Percentiles rank a stretch among this genome's conserved stretches.
phyloP scores from a whole-genome alignment of 371 early-diverging fungal species.

The Fennellomyces sp. region DNA sequence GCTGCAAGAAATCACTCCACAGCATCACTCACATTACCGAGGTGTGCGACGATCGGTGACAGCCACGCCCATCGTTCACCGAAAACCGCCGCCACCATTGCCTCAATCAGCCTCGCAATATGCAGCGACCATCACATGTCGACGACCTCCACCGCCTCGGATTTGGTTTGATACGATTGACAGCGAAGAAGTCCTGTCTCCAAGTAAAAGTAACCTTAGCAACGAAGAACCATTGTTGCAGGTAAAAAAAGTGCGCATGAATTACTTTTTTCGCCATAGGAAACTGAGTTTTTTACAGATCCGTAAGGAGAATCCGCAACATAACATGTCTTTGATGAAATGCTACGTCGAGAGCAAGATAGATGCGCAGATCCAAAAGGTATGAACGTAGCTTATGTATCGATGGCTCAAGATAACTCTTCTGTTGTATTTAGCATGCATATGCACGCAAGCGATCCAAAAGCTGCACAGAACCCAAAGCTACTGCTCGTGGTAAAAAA shows the following conservation, averaged over 20 bases:
- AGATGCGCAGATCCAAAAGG: constrained; percentile 25
- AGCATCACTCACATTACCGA: background rate
- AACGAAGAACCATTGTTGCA: background rate
- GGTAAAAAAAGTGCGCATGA: background rate
- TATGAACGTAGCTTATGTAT: background rate
- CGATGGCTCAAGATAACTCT: background rate
- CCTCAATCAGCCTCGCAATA: background rate
- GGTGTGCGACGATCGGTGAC: constrained; percentile 1
- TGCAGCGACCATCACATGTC: background rate
- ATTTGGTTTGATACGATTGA: background rate
- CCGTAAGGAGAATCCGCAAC: constrained; percentile 3
- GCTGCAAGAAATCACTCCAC: constrained; percentile 3
- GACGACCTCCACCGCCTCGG: background rate
- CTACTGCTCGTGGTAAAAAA: background rate
- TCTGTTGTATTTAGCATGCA: background rate
- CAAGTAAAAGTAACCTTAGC: background rate
- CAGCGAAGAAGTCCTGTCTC: background rate
- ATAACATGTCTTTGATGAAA: constrained; percentile 20
- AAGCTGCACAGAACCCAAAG: constrained; percentile 2
- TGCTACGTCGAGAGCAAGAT: constrained; percentile 25
- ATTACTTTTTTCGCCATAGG: background rate
- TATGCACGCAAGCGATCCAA: constrained; percentile 10
- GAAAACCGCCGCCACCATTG: background rate
- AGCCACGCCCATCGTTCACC: constrained; percentile 1
- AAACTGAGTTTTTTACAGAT: background rate